Percentiles rank a stretch among this genome's conserved stretches.
These are phyloP conservation scores for Podaxis rugospora DNA, from an alignment of 768 basidiomycete genomes.

Conservation along the genomic window DNA sequence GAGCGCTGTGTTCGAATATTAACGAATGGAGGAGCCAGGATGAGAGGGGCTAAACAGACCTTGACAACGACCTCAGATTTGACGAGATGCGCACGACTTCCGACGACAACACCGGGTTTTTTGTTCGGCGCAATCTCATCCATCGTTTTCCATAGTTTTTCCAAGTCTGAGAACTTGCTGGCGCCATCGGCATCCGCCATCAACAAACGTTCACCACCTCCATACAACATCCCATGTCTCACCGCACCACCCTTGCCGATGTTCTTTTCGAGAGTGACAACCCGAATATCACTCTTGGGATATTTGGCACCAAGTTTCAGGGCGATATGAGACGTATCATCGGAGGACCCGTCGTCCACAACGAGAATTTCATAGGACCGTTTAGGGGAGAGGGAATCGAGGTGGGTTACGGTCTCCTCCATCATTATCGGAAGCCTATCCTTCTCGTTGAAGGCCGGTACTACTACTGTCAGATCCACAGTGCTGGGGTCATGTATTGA, in stretches of 20 bases:
- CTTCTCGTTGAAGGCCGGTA: conserved; percentile 91
- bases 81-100: conserved; percentile 91
- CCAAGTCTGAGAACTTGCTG: conserved; percentile 81
- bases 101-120: conserved; percentile 66
- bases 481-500: conserved; percentile 50
- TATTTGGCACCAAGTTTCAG: conserved; percentile 59
- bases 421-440: conserved; percentile 86
- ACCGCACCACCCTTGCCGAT: conserved; percentile 93
- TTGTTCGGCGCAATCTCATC: conserved; percentile 50
- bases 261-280: conserved; percentile 76
- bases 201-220: conserved; percentile 70
- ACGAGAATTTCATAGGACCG: conserved; percentile 80
- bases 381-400: conserved; percentile 30
- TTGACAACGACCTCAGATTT: conserved; percentile 92
- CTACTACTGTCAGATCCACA: conserved; percentile 74
- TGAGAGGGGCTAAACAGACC: conserved; percentile 36
- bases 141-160: conserved; percentile 73
- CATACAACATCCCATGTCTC: conserved; percentile 83
- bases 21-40: neutral
- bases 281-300: conserved; percentile 58
- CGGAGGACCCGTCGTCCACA: conserved; percentile 86
- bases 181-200: conserved; percentile 97
- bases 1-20: conserved; percentile 59
- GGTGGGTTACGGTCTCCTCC: conserved; percentile 63
- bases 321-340: conserved; percentile 65